Evolutionary conservation across 1,284 basidiomycete species (phyloP).

Genomic region (Hemileia vastatrix): DNA sequence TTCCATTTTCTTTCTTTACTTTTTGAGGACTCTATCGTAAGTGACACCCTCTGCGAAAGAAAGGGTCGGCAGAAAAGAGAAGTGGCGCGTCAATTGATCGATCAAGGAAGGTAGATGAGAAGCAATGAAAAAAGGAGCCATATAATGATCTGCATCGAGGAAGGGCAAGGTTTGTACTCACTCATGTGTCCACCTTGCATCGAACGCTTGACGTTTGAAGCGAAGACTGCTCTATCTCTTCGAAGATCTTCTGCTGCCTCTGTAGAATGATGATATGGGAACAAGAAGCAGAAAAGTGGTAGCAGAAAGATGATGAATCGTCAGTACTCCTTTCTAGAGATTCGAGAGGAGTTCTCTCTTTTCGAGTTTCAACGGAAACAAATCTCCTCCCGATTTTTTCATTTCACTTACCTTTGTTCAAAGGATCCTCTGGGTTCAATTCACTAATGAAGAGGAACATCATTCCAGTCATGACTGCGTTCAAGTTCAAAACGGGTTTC

Average conservation of each 20-base stretch:
- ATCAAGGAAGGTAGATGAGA: neutral
- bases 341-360: no score
- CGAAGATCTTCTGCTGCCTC: slow-evolving; percentile 87
- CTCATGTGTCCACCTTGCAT: slow-evolving; percentile 65
- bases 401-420: slow-evolving; percentile 79
- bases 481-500: slow-evolving; percentile 96
- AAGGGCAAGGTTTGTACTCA: slow-evolving; percentile 19
- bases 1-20: no score
- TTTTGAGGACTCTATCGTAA: no score
- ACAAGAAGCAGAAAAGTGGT: no score
- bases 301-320: no score
- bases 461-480: slow-evolving; percentile 90
- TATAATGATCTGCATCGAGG: neutral
- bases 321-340: no score
- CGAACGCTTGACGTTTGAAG: slow-evolving; percentile 66
- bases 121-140: neutral
- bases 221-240: slow-evolving; percentile 68
- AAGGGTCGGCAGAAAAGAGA: neutral
- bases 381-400: no score
- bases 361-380: neutral
- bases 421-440: slow-evolving; percentile 92
- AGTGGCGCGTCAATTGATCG: neutral
- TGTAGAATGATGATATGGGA: slow-evolving; percentile 46
- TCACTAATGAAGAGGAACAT: slow-evolving; percentile 98
- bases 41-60: no score